Conservation (phyloP, 1,284 basidiomycete genomes). For the Cerrena zonata region DNA sequence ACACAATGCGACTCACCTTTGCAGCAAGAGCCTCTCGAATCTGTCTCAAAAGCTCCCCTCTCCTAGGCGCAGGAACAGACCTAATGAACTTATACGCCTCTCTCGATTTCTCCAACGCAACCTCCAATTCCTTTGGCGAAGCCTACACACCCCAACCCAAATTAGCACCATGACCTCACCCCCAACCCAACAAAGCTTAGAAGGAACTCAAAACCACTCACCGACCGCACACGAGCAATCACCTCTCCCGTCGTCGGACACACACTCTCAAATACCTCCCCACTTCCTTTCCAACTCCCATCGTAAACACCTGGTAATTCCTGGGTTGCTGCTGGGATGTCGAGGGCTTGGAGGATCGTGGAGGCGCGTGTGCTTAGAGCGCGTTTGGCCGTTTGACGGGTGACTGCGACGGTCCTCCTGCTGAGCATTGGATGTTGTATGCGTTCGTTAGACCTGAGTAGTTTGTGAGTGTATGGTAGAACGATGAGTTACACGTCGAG, state of each 20-base stretch:
- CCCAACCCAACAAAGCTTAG: neutral
- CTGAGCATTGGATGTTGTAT: no score
- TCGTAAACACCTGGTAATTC: slow-evolving; percentile 71
- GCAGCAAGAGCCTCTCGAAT: slow-evolving; percentile 76
- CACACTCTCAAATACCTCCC: slow-evolving; percentile 59
- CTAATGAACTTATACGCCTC: slow-evolving; percentile 72
- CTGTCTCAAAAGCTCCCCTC: slow-evolving; percentile 85
- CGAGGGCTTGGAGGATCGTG: slow-evolving; percentile 54
- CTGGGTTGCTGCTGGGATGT: slow-evolving; percentile 45
- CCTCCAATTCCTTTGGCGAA: slow-evolving; percentile 61
- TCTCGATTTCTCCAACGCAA: slow-evolving; percentile 56
- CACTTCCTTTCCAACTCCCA: slow-evolving; percentile 71
- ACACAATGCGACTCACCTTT: slow-evolving; percentile 47
- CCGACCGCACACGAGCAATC: slow-evolving; percentile 62
- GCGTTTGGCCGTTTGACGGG: slow-evolving; percentile 10
- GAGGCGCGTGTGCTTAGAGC: slow-evolving; percentile 59
- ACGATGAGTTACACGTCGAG: no score
- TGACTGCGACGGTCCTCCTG: neutral
- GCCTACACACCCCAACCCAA: slow-evolving; percentile 36
- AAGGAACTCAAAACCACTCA: slow-evolving; percentile 30
- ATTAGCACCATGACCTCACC: no score
- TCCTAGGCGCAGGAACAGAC: slow-evolving; percentile 75
- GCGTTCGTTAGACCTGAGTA: no score
- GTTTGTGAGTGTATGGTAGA: no score
- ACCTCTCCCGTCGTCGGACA: slow-evolving; percentile 77